A percentile compares a stretch with the other conserved stretches of the same genome.
phyloP scores from a whole-genome alignment of 139 green algal genomes.

The Picocystis salinarum region DNA sequence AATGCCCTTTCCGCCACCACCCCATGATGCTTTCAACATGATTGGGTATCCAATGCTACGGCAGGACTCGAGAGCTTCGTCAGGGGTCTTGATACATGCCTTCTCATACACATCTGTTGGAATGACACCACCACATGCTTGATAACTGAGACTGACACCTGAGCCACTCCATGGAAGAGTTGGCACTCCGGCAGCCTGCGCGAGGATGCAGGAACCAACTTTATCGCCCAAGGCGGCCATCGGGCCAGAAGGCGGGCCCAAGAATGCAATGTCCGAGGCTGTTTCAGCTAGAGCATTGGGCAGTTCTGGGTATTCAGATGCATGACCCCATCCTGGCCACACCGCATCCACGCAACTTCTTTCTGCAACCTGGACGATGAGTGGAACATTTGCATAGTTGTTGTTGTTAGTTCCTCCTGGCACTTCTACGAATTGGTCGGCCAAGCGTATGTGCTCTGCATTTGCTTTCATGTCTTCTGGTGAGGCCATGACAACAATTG shows the following conservation, averaged over 20 bases:
- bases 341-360: constrained; percentile 66
- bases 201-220: constrained; percentile 82
- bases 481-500: constrained; percentile 83
- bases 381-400: constrained; percentile 94
- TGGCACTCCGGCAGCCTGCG: constrained; percentile 74
- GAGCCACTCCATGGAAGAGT: constrained; percentile 81
- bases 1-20: constrained; percentile 94
- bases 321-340: constrained; percentile 93
- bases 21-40: constrained; percentile 96
- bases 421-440: constrained; percentile 95
- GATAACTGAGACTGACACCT: constrained; percentile 41
- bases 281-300: constrained; percentile 39
- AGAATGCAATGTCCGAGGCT: constrained; percentile 56
- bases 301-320: constrained; percentile 86
- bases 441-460: constrained; percentile 86
- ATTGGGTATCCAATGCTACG: constrained; percentile 69
- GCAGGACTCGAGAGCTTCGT: constrained; percentile 48
- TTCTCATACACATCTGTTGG: constrained; percentile 42
- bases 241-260: constrained; percentile 50
- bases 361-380: constrained; percentile 70
- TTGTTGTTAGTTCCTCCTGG: constrained; percentile 91
- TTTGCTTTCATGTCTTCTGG: constrained; percentile 82
- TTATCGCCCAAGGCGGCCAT: constrained; percentile 96
- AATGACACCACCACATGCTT: constrained; percentile 45
- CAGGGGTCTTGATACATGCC: constrained; percentile 5